These are phyloP conservation scores for Haplographium delicatum DNA, from an alignment of 495 filamentous ascomycete genomes.

Conservation along the genomic window DNA sequence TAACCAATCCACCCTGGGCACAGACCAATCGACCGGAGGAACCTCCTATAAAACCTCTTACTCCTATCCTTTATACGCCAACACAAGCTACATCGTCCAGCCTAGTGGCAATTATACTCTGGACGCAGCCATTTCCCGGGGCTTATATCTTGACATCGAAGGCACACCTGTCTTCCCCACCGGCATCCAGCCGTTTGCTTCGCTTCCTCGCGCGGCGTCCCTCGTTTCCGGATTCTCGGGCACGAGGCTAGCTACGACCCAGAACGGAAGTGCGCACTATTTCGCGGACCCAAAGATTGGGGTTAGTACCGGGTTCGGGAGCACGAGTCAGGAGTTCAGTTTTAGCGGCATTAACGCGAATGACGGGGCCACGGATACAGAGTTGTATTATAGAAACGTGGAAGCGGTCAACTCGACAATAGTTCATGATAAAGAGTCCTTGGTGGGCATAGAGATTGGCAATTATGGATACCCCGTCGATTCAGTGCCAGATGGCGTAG, in stretches of 20 bases:
- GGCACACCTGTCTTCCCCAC: constrained; percentile 58
- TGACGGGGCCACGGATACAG: constrained; percentile 24
- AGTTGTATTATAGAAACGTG: constrained; percentile 46
- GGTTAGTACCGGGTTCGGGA: constrained; percentile 45
- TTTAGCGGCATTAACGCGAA: constrained; percentile 41
- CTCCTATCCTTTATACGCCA: constrained; percentile 59
- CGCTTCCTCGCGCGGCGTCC: constrained; percentile 13
- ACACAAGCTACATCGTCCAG: constrained; percentile 43
- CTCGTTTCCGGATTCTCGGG: constrained; percentile 33
- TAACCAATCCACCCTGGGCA: constrained; percentile 55
- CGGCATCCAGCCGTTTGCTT: constrained; percentile 46
- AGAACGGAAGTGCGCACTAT: constrained; percentile 53
- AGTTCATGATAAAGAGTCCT: constrained; percentile 26
- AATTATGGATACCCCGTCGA: constrained; percentile 1
- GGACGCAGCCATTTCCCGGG: constrained; percentile 51
- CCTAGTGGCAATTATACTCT: constrained; percentile 52
- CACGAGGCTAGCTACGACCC: constrained; percentile 42
- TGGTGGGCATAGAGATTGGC: constrained; percentile 15
- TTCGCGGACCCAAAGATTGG: constrained; percentile 39
- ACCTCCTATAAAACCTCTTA: constrained; percentile 42
- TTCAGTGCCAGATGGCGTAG: background rate
- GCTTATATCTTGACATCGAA: constrained; percentile 45
- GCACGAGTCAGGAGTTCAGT: constrained; percentile 48
- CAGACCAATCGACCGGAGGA: constrained; percentile 41
- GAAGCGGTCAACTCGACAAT: constrained; percentile 48